Percentiles rank a stretch among this genome's conserved stretches.
phyloP scores from a whole-genome alignment of 768 basidiomycete genomes.

The Xerocomus potaroensis region DNA sequence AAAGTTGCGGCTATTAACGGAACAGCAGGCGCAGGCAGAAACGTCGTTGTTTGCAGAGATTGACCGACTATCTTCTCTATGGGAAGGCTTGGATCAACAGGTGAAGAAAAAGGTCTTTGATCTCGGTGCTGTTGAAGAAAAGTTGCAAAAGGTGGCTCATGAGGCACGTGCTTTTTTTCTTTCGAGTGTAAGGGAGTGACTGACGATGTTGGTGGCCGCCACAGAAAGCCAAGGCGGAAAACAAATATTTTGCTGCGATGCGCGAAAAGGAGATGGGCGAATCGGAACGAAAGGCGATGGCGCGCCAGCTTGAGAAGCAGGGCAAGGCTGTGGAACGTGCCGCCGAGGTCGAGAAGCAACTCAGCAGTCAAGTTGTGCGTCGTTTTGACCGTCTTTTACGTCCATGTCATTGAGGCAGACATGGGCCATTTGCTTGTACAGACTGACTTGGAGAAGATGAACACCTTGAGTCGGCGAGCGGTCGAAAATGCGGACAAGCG shows the following conservation, averaged over 20 bases:
- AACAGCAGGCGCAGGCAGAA: conserved; percentile 65
- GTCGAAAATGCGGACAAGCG: conserved; percentile 26
- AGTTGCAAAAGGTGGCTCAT: conserved; percentile 53
- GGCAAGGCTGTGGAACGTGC: conserved; percentile 62
- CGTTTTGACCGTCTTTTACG: not conserved
- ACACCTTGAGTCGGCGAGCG: conserved; percentile 29
- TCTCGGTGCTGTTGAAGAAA: conserved; percentile 69
- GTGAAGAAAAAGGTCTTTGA: conserved; percentile 84
- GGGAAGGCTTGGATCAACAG: conserved; percentile 80
- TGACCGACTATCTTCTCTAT: conserved; percentile 79
- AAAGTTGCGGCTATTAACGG: conserved; percentile 56
- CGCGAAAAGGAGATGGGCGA: conserved; percentile 84
- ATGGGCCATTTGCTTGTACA: conserved; percentile 17
- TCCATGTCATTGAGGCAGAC: not conserved
- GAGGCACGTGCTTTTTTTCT: conserved; percentile 51
- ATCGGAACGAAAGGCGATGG: conserved; percentile 62
- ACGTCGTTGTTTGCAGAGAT: conserved; percentile 78
- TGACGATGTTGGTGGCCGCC: not conserved
- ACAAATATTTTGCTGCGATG: conserved; percentile 90
- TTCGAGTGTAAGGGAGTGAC: no score
- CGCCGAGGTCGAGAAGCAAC: conserved; percentile 56
- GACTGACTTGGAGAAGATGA: conserved; percentile 45
- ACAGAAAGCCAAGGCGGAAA: conserved; percentile 94
- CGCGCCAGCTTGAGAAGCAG: conserved; percentile 56
- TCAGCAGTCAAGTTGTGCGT: conserved; percentile 59